These are phyloP conservation scores for Sugiyamaella japonica DNA, from an alignment of 1,139 yeast species.

Conservation along the genomic window DNA sequence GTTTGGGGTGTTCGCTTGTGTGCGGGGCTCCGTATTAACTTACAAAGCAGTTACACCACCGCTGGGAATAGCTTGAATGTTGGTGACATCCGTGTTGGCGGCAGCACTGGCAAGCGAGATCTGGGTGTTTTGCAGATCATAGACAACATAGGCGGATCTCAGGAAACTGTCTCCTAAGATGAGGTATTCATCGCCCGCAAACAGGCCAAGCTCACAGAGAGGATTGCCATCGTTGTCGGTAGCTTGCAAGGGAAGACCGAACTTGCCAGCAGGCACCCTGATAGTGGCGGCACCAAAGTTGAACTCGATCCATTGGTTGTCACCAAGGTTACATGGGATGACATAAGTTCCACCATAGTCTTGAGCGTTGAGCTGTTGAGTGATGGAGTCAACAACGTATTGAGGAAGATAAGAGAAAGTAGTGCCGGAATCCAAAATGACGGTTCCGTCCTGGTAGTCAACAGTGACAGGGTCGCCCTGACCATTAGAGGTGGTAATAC, in stretches of 20 bases:
- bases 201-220: conserved; percentile 13
- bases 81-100: conserved; percentile 1
- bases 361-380: background rate
- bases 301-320: background rate
- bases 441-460: background rate
- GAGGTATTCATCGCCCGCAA: conserved; percentile 1
- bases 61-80: conserved; percentile 1
- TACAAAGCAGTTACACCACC: background rate
- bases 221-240: conserved; percentile 27
- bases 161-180: conserved; percentile 72
- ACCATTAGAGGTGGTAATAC: conserved; percentile 15
- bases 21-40: too few relatives aligned
- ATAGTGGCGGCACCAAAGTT: background rate
- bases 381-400: background rate
- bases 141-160: conserved; percentile 73
- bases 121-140: conserved; percentile 49
- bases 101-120: conserved; percentile 35
- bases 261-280: background rate
- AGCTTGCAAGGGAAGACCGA: background rate
- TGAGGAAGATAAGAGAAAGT: conserved; percentile 37
- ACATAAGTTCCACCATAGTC: background rate
- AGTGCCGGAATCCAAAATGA: conserved; percentile 42
- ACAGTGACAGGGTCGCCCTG: background rate
- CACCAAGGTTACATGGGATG: background rate
- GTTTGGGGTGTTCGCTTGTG: too few relatives aligned